Evolutionary conservation across 2,329 filamentous ascomycete genomes (phyloP).

Genomic region (Curvularia hawaiiensis): DNA sequence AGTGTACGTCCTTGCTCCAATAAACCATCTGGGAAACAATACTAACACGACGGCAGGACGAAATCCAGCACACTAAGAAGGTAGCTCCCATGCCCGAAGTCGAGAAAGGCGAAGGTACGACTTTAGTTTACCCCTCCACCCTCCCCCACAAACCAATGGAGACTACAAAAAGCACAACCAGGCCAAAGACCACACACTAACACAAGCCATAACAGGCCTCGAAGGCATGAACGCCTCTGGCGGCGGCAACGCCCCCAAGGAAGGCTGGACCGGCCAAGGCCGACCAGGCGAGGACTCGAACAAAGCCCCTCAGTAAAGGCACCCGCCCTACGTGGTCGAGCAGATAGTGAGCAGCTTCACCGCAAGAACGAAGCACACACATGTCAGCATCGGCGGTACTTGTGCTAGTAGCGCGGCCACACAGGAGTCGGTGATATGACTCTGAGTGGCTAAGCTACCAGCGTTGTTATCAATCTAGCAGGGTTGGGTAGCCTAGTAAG

Average conservation of each 20-base stretch:
- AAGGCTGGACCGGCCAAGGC: constrained; percentile 24
- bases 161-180: background rate
- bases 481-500: background rate
- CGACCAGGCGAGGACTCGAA: constrained; percentile 20
- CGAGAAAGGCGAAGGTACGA: constrained; percentile 47
- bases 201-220: constrained; percentile 21
- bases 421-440: background rate
- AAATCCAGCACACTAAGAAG: constrained; percentile 45
- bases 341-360: background rate
- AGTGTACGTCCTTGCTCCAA: constrained; percentile 31
- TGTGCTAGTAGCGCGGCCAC: background rate
- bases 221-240: constrained; percentile 45
- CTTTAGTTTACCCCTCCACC: constrained; percentile 1
- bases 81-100: constrained; percentile 46
- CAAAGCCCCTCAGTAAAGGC: constrained; percentile 28
- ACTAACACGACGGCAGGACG: constrained; percentile 20
- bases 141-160: background rate
- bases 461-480: background rate
- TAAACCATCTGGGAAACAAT: background rate
- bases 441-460: background rate
- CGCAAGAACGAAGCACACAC: constrained; percentile 3
- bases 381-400: background rate
- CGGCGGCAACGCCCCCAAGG: constrained; percentile 32
- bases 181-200: constrained; percentile 5
- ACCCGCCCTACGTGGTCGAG: background rate